Conservation (phyloP, 139 green algal species). For the Coelastrella sp. region DNA sequence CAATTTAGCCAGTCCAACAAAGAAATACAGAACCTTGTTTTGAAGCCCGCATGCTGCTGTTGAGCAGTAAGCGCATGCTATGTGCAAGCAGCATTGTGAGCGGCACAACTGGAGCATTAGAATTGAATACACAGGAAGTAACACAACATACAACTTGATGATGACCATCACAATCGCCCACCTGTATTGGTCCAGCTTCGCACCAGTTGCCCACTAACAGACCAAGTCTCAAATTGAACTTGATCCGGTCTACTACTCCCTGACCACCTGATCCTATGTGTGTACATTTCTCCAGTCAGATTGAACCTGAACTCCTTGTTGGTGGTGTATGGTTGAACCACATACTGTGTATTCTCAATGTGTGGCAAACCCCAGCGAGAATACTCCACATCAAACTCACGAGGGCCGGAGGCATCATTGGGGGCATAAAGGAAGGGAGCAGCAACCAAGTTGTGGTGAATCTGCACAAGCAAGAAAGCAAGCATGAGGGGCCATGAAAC, state of each 20-base stretch:
- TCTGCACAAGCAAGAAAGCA: too few relatives aligned
- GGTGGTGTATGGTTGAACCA: constrained; percentile 5
- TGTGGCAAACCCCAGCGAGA: constrained; percentile 18
- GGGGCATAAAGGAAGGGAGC: constrained; percentile 17
- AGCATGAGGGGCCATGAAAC: too few relatives aligned
- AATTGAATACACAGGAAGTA: background rate
- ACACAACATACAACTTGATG: background rate
- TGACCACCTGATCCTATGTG: constrained; percentile 14
- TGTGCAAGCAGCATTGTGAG: too few relatives aligned
- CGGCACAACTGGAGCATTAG: too few relatives aligned
- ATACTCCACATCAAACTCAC: constrained; percentile 19
- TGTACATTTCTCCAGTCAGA: background rate
- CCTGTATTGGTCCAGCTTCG: background rate
- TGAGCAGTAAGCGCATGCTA: too few relatives aligned
- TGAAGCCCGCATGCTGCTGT: too few relatives aligned
- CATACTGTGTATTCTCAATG: constrained; percentile 3
- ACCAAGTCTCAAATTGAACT: constrained; percentile 13
- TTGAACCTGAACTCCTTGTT: constrained; percentile 8
- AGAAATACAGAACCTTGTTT: too few relatives aligned
- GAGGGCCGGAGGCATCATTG: too few relatives aligned
- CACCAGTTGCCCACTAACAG: background rate
- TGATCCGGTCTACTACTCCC: background rate
- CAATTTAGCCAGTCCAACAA: too few relatives aligned
- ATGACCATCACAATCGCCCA: background rate
- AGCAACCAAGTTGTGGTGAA: constrained; percentile 12